These are phyloP conservation scores for Amanita subjunquillea DNA, from an alignment of 768 basidiomycete species.

Conservation along the genomic window DNA sequence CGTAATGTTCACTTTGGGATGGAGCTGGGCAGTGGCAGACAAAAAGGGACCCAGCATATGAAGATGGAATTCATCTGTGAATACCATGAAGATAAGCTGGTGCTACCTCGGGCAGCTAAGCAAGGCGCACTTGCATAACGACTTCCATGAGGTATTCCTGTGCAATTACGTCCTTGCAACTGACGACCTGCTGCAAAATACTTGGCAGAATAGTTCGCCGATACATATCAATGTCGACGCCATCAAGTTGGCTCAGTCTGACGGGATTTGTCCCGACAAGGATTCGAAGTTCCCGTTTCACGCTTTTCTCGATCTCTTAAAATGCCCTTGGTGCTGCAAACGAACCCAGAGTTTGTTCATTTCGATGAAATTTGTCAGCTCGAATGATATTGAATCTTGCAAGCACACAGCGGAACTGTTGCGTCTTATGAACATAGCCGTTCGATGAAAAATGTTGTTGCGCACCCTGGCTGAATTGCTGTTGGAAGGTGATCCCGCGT, in stretches of 20 bases:
- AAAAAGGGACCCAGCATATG: constrained; percentile 95
- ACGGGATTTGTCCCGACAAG: constrained; percentile 97
- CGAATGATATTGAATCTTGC: constrained; percentile 92
- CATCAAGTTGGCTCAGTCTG: constrained; percentile 88
- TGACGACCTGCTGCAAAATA: constrained; percentile 94
- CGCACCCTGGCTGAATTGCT: constrained; percentile 75
- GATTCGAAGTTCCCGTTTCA: constrained; percentile 88
- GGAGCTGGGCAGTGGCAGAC: constrained; percentile 89
- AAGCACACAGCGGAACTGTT: constrained; percentile 77
- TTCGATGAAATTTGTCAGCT: constrained; percentile 97
- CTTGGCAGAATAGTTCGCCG: constrained; percentile 78
- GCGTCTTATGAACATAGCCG: background rate
- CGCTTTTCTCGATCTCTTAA: constrained; percentile 92
- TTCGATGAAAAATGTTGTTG: constrained; percentile 5
- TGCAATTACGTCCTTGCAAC: constrained; percentile 96
- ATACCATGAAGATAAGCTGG: constrained; percentile 41
- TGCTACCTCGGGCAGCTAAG: background rate
- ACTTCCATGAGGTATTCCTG: constrained; percentile 99
- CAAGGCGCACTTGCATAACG: constrained; percentile 75
- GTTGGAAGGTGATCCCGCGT: constrained; percentile 92
- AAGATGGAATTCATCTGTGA: constrained; percentile 97
- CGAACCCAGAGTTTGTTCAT: constrained; percentile 99
- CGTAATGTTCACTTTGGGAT: constrained; percentile 98
- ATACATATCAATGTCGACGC: constrained; percentile 93
- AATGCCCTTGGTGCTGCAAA: constrained; percentile 95